Percentiles rank a stretch among this genome's conserved stretches.
phyloP scores from a whole-genome alignment of 1,284 basidiomycete species.

The Violaceomyces palustris region DNA sequence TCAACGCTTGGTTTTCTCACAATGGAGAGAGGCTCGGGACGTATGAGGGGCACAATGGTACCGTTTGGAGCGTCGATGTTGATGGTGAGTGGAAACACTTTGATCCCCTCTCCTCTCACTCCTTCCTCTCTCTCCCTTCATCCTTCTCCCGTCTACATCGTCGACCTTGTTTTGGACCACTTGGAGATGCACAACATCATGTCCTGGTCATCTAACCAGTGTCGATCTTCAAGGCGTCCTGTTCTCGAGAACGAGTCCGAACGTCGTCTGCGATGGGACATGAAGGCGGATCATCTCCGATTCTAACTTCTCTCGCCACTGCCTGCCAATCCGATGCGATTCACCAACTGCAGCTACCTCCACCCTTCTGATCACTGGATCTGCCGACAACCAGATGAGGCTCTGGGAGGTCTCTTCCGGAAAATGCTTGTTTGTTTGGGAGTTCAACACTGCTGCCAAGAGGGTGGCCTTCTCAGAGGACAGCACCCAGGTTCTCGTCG shows the following conservation, averaged over 20 bases:
- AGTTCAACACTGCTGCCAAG: constrained; percentile 96
- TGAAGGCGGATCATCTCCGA: too few species aligned
- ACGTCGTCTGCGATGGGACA: too few species aligned
- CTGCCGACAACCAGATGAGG: constrained; percentile 79
- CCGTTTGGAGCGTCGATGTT: constrained; percentile 92
- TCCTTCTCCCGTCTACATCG: too few species aligned
- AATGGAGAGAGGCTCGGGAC: constrained; percentile 97
- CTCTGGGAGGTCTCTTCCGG: constrained; percentile 87
- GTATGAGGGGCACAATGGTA: constrained; percentile 91
- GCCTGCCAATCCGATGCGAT: too few species aligned
- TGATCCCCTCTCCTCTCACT: too few species aligned
- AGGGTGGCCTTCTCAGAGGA: constrained; percentile 75
- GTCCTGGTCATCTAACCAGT: too few species aligned
- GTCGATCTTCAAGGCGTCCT: too few species aligned
- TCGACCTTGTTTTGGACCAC: too few species aligned
- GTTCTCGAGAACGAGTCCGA: too few species aligned
- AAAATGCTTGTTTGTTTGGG: constrained; percentile 75
- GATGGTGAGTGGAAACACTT: constrained; percentile 74
- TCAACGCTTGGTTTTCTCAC: constrained; percentile 97
- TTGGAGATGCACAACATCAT: too few species aligned
- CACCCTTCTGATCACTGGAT: constrained; percentile 78
- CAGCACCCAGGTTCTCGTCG: constrained; percentile 68
- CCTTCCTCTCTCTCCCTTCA: not conserved
- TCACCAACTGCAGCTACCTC: constrained; percentile 66
- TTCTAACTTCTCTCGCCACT: too few species aligned